Evolutionary conservation across 768 basidiomycete genomes (phyloP), one percentile per base, ranked within the genome.

Genomic region (Mycena galericulata): DNA sequence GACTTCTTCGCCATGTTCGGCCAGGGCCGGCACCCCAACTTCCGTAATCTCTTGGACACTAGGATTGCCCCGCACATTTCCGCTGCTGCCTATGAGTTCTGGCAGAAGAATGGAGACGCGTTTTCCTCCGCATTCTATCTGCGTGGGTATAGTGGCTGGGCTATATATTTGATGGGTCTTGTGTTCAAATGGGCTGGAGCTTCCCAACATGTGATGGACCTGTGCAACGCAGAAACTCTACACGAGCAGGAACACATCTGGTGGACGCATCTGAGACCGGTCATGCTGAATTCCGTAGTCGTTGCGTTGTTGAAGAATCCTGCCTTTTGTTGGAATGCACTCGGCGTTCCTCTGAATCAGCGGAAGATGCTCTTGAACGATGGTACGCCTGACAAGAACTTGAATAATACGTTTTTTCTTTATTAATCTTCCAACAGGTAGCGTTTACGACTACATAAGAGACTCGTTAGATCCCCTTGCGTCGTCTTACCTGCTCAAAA

Each of bases 41-140:
- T 94, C 79, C 87, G 87, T 58, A 68, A 78, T 0, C 79, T 92
- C 6, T 82, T 93, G 50, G 89, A 90, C 68, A 79, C 80, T 51
- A 84, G 83, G 68, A 81, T 94, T 43, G 85, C 91, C 0, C 92
- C 92, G 0, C 82, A 86, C 69, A 83, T 94, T 20, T 92, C 92
- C n/a, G 88, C 90, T 20, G 82, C 83, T 62, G 91, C 92, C 1
- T 92, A 92, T 78, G 88, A 91, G 60, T 93, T 92, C 79, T 94
- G 92, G 92, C 84, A 86, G 60, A 77, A 86, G 72, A 89, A 92
- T 71, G 83, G 83, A 53, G 73, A 79, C 38, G 80, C 85, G 2
- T 81, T 84, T 54, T 82, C 83, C 30, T 86, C 83, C 2, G 85
- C 85, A 12, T 93, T 93, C 76, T 92, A 93, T 76, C 79, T 85